Base-by-base conservation (phyloP, 176 grass and related monocot species). In the Alopecurus myosuroides region DNA sequence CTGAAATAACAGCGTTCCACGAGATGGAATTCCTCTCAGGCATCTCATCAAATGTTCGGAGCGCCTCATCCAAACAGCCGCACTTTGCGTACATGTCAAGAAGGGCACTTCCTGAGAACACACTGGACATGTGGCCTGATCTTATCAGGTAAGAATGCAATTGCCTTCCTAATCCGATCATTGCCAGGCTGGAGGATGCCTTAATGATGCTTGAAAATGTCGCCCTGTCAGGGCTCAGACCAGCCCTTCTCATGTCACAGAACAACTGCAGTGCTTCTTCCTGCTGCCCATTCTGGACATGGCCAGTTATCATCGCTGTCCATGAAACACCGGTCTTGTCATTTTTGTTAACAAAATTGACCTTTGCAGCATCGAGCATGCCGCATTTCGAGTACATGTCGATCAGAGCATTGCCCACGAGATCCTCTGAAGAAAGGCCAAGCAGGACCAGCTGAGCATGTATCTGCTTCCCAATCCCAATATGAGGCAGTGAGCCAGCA, bases 71-170 rank as follows among this genome's bases (percentile, higher is more conserved):
- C 78, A 97, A 80, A 80, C 86, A 88, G 33, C 95, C 92, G 56
- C 90, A 97, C 76, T 94, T 94, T 52, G 84, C 90, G 5, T 98
- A 98, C 96, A 95, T 95, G 82, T 94, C 91, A 76, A 98, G 86
- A 92, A 98, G 93, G 5, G 89, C 91, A 92, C 90, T 92, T 35
- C 93, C 87, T 30, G 85, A 63, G 75, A 94, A 94, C 50, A 94
- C 75, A 20, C 84, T 92, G 34, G 75, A 88, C 79, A 77, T 90
- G 45, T 88, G 73, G 6, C 93, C 93, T 77, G 74, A 92, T 79
- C 72, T 92, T 74, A 83, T 70, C 42, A 92, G 35, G 55, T 86
- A 86, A 67, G 87, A 92, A 74, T 94, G 93, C 55, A 94, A 45
- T 48, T 94, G 93, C 68, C 58, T 83, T 81, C 90, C 93, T 31